Percentiles rank a stretch among this genome's conserved stretches.
Evolutionary conservation across 495 filamentous ascomycete genomes (phyloP).

Genomic region (Neurospora sp.): DNA sequence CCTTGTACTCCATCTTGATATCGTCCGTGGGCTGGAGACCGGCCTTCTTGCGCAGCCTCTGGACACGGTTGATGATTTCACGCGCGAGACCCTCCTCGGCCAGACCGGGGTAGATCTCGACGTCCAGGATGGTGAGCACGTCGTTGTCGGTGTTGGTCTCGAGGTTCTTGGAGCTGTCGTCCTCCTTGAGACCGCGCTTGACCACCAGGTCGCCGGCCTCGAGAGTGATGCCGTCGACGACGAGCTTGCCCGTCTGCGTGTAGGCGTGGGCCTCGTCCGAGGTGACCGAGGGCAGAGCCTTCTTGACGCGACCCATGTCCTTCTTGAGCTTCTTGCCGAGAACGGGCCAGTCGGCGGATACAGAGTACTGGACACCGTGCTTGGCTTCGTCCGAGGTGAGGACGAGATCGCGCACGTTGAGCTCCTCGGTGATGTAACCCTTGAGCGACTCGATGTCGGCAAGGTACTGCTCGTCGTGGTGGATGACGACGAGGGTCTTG

Average conservation of each 20-base stretch:
- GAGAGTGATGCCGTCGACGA: constrained; percentile 75
- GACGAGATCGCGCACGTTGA: constrained; percentile 81
- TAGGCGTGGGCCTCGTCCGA: constrained; percentile 72
- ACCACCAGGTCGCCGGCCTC: constrained; percentile 75
- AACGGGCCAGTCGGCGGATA: constrained; percentile 81
- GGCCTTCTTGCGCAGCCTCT: constrained; percentile 37
- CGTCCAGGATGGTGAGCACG: constrained; percentile 34
- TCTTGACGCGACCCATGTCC: constrained; percentile 81
- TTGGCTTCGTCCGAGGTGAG: constrained; percentile 78
- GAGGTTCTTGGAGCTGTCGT: constrained; percentile 53
- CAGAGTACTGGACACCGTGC: constrained; percentile 86
- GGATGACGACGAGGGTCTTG: constrained; percentile 83
- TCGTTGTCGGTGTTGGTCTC: constrained; percentile 72
- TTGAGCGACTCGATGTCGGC: constrained; percentile 79
- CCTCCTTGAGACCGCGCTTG: constrained; percentile 64
- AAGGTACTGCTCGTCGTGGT: constrained; percentile 74
- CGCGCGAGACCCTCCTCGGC: constrained; percentile 34
- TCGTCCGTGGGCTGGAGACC: constrained; percentile 35
- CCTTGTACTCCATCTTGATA: constrained; percentile 35
- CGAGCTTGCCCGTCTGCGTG: constrained; percentile 55
- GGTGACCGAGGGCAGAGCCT: constrained; percentile 69
- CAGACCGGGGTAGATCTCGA: constrained; percentile 31
- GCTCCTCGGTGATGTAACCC: constrained; percentile 76
- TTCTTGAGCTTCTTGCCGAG: constrained; percentile 96
- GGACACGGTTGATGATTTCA: constrained; percentile 37